phyloP scores from a whole-genome alignment of 306 rosid genomes.

The Betula pendula region DNA sequence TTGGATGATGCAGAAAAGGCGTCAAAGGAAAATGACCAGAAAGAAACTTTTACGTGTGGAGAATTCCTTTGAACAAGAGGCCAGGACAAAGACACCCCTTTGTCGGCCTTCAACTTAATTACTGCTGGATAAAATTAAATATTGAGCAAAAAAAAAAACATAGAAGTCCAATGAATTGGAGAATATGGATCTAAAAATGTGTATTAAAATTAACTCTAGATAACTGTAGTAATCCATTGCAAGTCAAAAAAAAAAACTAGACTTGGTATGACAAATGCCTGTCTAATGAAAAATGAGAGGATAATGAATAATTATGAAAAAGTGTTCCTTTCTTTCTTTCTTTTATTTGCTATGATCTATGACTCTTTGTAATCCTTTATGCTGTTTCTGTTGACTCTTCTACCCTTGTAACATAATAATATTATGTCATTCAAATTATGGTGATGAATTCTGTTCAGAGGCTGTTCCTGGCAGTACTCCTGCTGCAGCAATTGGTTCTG shows the following conservation, averaged over 20 bases:
- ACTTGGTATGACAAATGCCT: neutral
- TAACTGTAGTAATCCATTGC: neutral
- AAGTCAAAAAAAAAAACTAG: neutral
- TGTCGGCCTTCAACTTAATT: neutral
- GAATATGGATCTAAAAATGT: neutral
- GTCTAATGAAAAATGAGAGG: neutral
- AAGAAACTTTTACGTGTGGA: neutral
- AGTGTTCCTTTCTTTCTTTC: constrained; percentile 6
- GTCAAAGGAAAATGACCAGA: constrained; percentile 1
- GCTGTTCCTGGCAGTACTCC: constrained; percentile 30
- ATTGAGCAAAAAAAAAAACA: too few species aligned
- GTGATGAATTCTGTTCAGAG: constrained; percentile 44
- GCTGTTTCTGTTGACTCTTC: constrained; percentile 13
- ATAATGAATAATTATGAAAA: neutral
- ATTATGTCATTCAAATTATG: constrained; percentile 28
- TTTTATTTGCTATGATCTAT: neutral
- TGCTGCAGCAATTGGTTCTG: constrained; percentile 33
- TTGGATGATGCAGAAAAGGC: constrained; percentile 3
- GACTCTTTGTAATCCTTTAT: neutral
- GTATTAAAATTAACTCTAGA: constrained; percentile 1
- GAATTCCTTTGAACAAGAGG: neutral
- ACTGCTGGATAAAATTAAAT: neutral
- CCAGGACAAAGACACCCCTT: neutral
- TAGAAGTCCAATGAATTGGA: too few species aligned
- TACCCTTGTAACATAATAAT: constrained; percentile 8